These are phyloP conservation scores for Harringtonia aguacate DNA, from an alignment of 2,329 filamentous ascomycete genomes.

Conservation along the genomic window DNA sequence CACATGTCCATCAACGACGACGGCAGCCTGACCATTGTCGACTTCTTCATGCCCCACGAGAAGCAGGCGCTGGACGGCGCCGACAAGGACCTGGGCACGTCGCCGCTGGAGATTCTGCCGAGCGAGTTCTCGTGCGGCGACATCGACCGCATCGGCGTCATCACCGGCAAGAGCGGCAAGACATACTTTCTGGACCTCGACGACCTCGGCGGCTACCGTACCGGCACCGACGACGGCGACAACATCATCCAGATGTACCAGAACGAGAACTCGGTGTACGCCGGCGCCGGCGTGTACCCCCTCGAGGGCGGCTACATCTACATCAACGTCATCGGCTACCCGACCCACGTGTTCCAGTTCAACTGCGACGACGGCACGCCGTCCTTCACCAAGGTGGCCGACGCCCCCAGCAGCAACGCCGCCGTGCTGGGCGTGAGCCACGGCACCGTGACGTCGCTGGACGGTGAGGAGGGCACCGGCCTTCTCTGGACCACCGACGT, in stretches of 20 bases:
- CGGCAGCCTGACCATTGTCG: conserved; percentile 29
- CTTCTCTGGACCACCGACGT: conserved; percentile 47
- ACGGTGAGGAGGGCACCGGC: conserved; percentile 41
- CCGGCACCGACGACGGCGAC: conserved; percentile 29
- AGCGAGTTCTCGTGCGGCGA: conserved; percentile 31
- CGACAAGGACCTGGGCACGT: conserved; percentile 37
- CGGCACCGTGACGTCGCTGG: conserved; percentile 43
- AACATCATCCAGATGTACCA: conserved; percentile 30
- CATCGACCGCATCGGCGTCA: conserved; percentile 33
- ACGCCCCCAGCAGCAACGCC: conserved; percentile 36
- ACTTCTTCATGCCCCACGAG: conserved; percentile 41
- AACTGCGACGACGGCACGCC: conserved; percentile 39
- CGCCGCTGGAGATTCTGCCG: conserved; percentile 31
- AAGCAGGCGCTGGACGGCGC: conserved; percentile 36
- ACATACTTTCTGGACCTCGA: conserved; percentile 37
- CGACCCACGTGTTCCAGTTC: conserved; percentile 48
- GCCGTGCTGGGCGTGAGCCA: conserved; percentile 45
- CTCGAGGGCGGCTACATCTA: conserved; percentile 36
- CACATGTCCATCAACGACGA: conserved; percentile 34
- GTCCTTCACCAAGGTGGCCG: conserved; percentile 41
- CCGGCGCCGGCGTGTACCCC: conserved; percentile 35
- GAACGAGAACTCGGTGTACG: conserved; percentile 37
- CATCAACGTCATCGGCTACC: conserved; percentile 40
- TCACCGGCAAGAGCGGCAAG: conserved; percentile 38
- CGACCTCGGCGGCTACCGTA: conserved; percentile 37